A percentile compares a stretch with the other conserved stretches of the same genome.
These are phyloP conservation scores for Sinapis alba DNA, from an alignment of 441 rosid genomes.

Conservation along the genomic window DNA sequence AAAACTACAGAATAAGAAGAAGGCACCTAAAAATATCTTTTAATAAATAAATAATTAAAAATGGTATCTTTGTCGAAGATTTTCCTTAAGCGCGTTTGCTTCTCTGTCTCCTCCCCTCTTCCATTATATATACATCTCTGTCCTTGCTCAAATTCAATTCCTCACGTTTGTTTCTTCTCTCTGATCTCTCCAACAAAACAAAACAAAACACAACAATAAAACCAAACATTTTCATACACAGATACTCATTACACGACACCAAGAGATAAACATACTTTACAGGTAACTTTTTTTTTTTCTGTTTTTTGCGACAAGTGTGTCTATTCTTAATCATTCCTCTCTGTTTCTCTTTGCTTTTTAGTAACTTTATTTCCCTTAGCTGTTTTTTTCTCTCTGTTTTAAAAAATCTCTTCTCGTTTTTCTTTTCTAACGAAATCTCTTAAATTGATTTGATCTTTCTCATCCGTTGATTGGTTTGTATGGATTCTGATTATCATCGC, in stretches of 20 bases:
- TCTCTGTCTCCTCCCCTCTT: slow-evolving; percentile 36
- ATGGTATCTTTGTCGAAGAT: slow-evolving; percentile 23
- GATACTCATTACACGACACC: background rate
- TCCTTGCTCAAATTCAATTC: slow-evolving; percentile 2
- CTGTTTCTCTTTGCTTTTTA: slow-evolving; percentile 15
- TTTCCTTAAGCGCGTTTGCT: slow-evolving; percentile 34
- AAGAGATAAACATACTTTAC: slow-evolving; percentile 17
- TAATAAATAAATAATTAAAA: background rate
- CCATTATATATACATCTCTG: slow-evolving; percentile 22
- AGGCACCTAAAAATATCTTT: too few relatives aligned
- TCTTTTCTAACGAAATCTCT: slow-evolving; percentile 4
- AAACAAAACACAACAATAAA: background rate
- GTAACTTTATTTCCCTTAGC: slow-evolving; percentile 31
- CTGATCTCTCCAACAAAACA: background rate
- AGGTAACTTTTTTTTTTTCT: background rate
- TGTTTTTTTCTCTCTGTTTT: slow-evolving; percentile 15
- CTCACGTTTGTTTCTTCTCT: slow-evolving; percentile 24
- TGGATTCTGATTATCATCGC: slow-evolving; percentile 50
- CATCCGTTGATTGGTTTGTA: slow-evolving; percentile 12
- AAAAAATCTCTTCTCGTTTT: background rate
- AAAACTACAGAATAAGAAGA: background rate
- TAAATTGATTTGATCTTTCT: slow-evolving; percentile 3
- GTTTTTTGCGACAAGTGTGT: slow-evolving; percentile 5
- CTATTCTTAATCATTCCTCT: slow-evolving; percentile 23
- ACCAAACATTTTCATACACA: background rate